Base-by-base conservation (phyloP, 2,329 filamentous ascomycete species). In the Pyrenochaeta sp. region DNA sequence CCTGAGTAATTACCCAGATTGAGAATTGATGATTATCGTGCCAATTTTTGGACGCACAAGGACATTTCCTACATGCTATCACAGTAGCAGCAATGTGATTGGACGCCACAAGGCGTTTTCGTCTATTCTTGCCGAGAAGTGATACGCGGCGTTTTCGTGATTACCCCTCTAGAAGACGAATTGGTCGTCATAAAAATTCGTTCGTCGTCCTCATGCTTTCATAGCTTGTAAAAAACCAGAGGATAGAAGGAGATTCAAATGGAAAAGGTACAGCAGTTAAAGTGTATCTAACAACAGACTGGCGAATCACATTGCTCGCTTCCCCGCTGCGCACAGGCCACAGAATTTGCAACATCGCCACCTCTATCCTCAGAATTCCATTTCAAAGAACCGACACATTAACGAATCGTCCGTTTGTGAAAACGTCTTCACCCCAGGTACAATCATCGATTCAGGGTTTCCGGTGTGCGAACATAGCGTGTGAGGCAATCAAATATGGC, bases 401-500 rank as follows among this genome's bases (percentile, higher is more conserved):
- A 19, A 8, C 24, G 10, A 28, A 34, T 19, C 27, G 39, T 43
- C 3, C 27, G 2, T 43, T 15, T 2, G 19, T 13, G n/a, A 12
- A 15, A 10, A 27, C 8, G 10, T 43, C 13, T 25, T 27, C 40
- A 43, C 8, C 10, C 9, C 3, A 43, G 10, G 5, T 27, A 46
- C 6, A 30, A 10, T 19, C 5, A 9, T 30, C 3, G 44, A 22
- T 22, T 5, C 22, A 45, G 27, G 1, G 13, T 24, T 19, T 37
- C 45, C 19, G 37, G 24, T 22, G 22, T 42, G 19, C 27, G 13
- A 32, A n/a, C 13, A 39, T 27, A 39, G 32, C 22, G 34, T 27
- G 13, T 37, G 7, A 9, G 42, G 37, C 36, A 15, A 13, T 22
- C n/a, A 72, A 43, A 43, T n/a, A 44, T 73, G 71, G 71, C 66